Evolutionary conservation across 306 rosid species (phyloP).

Genomic region (Prunus padus): DNA sequence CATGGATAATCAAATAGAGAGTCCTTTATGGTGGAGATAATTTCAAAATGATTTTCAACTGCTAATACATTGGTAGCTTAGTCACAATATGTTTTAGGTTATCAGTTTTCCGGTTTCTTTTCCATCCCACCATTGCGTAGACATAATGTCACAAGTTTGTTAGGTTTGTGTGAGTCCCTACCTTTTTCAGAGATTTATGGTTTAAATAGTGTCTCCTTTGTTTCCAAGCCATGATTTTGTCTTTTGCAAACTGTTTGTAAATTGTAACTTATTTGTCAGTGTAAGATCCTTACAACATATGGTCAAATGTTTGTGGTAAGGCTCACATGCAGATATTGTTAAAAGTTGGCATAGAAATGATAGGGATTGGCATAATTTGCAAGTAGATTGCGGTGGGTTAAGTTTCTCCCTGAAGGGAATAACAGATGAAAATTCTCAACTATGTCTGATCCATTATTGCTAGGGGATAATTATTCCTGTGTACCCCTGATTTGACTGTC

Average conservation of each 20-base stretch:
- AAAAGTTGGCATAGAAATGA: background rate
- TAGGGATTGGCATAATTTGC: background rate
- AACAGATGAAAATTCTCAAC: background rate
- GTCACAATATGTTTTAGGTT: background rate
- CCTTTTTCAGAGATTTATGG: background rate
- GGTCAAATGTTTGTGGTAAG: background rate
- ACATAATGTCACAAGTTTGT: background rate
- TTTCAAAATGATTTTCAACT: background rate
- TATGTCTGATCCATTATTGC: background rate
- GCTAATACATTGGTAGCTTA: background rate
- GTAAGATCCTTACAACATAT: background rate
- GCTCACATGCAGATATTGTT: background rate
- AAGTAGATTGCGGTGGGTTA: background rate
- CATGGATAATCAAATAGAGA: background rate
- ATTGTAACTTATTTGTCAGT: background rate
- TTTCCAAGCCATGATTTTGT: background rate
- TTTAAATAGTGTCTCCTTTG: background rate
- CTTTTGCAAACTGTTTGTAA: background rate
- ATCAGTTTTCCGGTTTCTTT: background rate
- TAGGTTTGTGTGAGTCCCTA: background rate
- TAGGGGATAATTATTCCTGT: background rate
- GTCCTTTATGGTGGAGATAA: background rate
- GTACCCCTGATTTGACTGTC: background rate
- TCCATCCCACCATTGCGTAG: background rate
- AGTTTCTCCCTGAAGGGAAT: background rate